These are phyloP conservation scores for Fragilariopsis cylindrus DNA, from an alignment of 108 stramenopile species.

Conservation along the genomic window DNA sequence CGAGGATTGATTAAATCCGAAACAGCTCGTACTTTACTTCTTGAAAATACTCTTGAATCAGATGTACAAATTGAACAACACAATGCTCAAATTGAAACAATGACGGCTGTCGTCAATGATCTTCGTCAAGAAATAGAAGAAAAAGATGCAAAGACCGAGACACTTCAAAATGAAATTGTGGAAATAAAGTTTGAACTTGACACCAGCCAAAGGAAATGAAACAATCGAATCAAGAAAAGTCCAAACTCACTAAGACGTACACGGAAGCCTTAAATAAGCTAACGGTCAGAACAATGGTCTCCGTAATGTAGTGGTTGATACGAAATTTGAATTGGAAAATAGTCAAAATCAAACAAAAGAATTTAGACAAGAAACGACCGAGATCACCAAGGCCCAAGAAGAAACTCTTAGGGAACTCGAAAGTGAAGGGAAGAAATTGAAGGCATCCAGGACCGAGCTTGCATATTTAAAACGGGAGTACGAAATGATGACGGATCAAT, in stretches of 20 bases:
- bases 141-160: not conserved
- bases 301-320: constrained; percentile 2
- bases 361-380: not conserved
- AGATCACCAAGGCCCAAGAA: not conserved
- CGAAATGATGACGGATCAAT: not conserved
- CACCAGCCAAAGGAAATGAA: constrained; percentile 9
- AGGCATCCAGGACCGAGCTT: not conserved
- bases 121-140: not conserved
- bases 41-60: not conserved
- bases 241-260: constrained; percentile 6
- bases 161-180: constrained; percentile 5
- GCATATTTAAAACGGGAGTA: not conserved
- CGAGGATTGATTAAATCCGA: not conserved
- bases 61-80: not conserved
- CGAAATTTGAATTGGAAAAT: constrained; percentile 9
- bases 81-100: not conserved
- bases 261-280: not conserved
- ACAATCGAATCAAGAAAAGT: not conserved
- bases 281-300: not conserved
- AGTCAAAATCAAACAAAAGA: not conserved
- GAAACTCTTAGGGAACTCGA: not conserved
- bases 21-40: not conserved
- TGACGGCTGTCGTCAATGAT: not conserved
- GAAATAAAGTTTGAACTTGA: not conserved
- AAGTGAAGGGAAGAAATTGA: not conserved